phyloP scores from a whole-genome alignment of 345 rosid genomes.

The Bruguiera parviflora region DNA sequence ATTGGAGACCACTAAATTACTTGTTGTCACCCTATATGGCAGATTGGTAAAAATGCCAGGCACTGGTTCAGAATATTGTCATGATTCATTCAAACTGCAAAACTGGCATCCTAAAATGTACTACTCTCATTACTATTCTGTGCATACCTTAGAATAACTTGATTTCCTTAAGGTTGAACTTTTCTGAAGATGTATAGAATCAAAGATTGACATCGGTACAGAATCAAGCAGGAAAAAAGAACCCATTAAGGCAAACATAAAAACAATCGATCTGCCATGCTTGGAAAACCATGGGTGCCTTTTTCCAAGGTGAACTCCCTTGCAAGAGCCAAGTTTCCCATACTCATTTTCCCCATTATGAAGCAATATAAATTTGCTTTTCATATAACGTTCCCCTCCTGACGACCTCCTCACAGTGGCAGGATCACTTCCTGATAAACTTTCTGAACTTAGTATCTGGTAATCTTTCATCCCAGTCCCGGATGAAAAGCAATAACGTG shows the following conservation, averaged over 20 bases:
- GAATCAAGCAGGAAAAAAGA: constrained; percentile 65
- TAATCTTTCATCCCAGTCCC: constrained; percentile 38
- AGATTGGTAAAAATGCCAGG: background rate
- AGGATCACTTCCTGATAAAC: constrained; percentile 46
- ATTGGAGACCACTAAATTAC: background rate
- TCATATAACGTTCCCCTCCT: constrained; percentile 46
- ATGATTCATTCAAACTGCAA: background rate
- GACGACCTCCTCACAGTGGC: constrained; percentile 48
- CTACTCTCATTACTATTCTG: no score
- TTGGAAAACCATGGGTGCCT: constrained; percentile 51
- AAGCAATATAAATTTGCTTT: constrained; percentile 31
- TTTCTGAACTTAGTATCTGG: constrained; percentile 38
- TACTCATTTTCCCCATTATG: constrained; percentile 48
- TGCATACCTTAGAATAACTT: constrained; percentile 46
- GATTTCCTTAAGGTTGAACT: constrained; percentile 36
- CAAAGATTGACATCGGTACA: constrained; percentile 55
- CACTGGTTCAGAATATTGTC: background rate
- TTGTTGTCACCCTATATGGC: background rate
- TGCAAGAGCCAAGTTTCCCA: constrained; percentile 42
- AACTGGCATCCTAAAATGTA: background rate
- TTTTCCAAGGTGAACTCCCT: constrained; percentile 49
- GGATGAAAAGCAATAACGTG: constrained; percentile 26
- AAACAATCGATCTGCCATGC: constrained; percentile 43
- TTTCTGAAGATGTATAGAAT: constrained; percentile 37
- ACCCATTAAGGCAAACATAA: constrained; percentile 40